phyloP scores from a whole-genome alignment of 2,329 filamentous ascomycete species.

The Alternaria metachromatica region DNA sequence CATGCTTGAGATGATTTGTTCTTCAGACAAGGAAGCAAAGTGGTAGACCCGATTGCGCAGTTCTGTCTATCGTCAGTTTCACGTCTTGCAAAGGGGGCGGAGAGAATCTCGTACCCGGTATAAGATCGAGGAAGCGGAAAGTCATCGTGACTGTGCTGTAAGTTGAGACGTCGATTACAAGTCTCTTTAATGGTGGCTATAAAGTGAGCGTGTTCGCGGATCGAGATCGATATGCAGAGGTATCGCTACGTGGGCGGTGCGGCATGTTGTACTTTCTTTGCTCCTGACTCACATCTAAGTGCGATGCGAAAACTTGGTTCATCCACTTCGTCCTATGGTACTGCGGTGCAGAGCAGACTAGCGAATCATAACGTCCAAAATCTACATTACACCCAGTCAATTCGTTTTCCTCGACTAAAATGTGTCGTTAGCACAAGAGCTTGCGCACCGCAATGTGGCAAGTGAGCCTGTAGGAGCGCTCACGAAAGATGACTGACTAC shows the following conservation, averaged over 20 bases:
- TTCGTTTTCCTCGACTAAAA: background rate
- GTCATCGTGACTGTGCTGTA: background rate
- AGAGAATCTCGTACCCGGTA: background rate
- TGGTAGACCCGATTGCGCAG: background rate
- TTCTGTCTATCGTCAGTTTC: background rate
- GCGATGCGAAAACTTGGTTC: background rate
- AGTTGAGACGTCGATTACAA: background rate
- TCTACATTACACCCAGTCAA: background rate
- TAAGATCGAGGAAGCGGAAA: background rate
- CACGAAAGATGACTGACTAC: background rate
- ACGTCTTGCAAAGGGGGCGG: background rate
- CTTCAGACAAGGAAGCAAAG: background rate
- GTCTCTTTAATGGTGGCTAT: background rate
- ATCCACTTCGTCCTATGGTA: background rate
- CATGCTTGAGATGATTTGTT: background rate
- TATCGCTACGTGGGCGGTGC: background rate
- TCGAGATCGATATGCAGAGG: background rate
- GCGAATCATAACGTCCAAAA: background rate
- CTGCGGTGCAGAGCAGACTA: background rate
- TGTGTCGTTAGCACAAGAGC: background rate
- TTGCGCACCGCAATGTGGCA: background rate
- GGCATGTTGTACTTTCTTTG: background rate
- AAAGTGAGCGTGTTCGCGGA: background rate
- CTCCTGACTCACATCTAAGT: background rate
- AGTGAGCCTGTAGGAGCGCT: background rate